These are phyloP conservation scores for Psophocarpus tetragonolobus DNA, from an alignment of 306 rosid genomes.

Conservation along the genomic window DNA sequence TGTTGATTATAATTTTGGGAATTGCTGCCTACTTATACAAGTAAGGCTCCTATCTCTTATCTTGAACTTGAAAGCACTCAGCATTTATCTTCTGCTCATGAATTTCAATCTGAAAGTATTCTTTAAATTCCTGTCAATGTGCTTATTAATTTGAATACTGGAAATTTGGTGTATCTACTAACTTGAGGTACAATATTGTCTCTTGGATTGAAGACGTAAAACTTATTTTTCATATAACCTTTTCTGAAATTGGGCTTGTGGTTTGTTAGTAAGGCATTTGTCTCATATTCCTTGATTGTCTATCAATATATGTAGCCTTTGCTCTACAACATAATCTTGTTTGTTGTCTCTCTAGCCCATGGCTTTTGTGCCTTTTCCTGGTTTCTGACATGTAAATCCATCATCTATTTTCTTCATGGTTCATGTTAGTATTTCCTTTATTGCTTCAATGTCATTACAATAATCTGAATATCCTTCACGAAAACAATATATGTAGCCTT, in stretches of 20 bases:
- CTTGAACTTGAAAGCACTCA: conserved; percentile 2
- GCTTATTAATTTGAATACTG: neutral
- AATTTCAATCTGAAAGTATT: conserved; percentile 1
- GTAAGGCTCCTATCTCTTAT: conserved; percentile 59
- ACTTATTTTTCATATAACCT: neutral
- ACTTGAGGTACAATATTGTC: neutral
- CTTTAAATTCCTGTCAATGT: neutral
- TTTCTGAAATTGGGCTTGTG: neutral
- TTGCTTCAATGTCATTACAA: neutral
- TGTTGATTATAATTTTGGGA: conserved; percentile 90
- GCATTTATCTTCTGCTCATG: neutral
- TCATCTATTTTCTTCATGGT: neutral
- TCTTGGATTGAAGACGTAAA: neutral
- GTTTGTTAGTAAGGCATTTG: conserved; percentile 16
- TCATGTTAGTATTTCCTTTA: neutral
- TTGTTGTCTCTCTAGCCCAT: conserved; percentile 14
- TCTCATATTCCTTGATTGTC: neutral
- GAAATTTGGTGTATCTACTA: conserved; percentile 12
- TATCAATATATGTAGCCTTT: neutral
- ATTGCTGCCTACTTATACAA: conserved; percentile 98
- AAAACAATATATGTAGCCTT: neutral
- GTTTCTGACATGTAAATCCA: neutral
- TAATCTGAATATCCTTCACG: neutral
- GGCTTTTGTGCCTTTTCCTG: neutral
- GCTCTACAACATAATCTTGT: neutral